A percentile compares a stretch with the other conserved stretches of the same genome.
Evolutionary conservation across 2,329 filamentous ascomycete genomes (phyloP).

Genomic region (Trichoderma sp.): DNA sequence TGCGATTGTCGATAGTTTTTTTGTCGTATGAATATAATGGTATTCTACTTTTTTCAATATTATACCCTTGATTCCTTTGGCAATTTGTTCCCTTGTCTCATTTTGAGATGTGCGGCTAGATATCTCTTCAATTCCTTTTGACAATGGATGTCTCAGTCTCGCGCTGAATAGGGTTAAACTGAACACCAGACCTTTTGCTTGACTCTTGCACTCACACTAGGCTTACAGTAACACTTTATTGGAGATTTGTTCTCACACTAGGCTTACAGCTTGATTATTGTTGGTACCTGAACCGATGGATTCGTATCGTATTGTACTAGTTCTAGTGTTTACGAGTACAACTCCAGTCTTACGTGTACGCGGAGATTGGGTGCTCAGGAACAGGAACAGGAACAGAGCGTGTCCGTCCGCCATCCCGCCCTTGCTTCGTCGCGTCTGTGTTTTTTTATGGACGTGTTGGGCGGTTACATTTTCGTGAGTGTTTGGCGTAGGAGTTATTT

Average conservation of each 20-base stretch:
- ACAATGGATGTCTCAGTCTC: too few relatives aligned
- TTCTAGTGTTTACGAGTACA: not conserved
- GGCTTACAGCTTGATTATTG: not conserved
- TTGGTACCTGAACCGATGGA: not conserved
- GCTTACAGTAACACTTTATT: not conserved
- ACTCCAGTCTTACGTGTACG: not conserved
- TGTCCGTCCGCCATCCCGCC: not conserved
- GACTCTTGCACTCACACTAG: not conserved
- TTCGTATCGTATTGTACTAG: too few relatives aligned
- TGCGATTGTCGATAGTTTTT: not conserved
- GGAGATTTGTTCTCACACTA: not conserved
- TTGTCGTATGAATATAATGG: not conserved
- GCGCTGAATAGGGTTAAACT: too few relatives aligned
- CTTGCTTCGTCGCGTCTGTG: not conserved
- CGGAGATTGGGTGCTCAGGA: not conserved
- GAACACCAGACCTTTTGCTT: too few relatives aligned
- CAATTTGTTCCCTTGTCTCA: not conserved
- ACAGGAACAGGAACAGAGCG: not conserved
- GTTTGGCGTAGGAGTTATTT: too few relatives aligned
- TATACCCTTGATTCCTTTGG: not conserved
- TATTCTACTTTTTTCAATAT: not conserved
- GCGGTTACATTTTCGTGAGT: not conserved
- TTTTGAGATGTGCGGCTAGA: too few relatives aligned
- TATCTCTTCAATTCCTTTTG: too few relatives aligned
- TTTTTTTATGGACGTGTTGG: not conserved